phyloP scores from a whole-genome alignment of 2,329 filamentous ascomycete genomes.

The Aspergillus amoenus region DNA sequence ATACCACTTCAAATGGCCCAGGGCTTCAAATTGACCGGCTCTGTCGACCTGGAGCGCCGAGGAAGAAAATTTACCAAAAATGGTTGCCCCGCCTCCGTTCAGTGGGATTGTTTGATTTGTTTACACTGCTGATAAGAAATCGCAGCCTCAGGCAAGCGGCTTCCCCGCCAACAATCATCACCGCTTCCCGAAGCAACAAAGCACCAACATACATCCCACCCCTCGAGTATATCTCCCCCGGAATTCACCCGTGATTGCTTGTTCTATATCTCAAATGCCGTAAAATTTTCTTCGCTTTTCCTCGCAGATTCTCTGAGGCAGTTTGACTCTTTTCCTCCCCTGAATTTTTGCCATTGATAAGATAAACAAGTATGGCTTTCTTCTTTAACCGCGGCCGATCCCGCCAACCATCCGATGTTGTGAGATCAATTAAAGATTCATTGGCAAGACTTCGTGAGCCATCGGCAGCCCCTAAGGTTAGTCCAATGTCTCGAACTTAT shows the following conservation, averaged over 20 bases:
- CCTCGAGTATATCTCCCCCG: background rate
- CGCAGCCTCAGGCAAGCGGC: slow-evolving; percentile 17
- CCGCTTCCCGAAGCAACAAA: slow-evolving; percentile 15
- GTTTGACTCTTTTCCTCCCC: slow-evolving; percentile 13
- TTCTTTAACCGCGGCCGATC: slow-evolving; percentile 64
- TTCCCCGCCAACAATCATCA: slow-evolving; percentile 25
- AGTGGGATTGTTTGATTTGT: slow-evolving; percentile 19
- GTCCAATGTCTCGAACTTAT: slow-evolving; percentile 7
- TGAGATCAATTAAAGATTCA: slow-evolving; percentile 63
- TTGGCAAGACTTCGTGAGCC: slow-evolving; percentile 61
- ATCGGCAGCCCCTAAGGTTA: slow-evolving; percentile 56
- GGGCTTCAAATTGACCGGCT: background rate
- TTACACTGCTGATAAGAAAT: slow-evolving; percentile 19
- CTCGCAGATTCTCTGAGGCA: background rate
- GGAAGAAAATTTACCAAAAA: slow-evolving; percentile 12
- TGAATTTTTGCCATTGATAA: slow-evolving; percentile 10
- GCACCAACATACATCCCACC: slow-evolving; percentile 5
- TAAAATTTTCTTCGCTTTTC: background rate
- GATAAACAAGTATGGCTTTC: slow-evolving; percentile 60
- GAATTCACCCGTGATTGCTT: slow-evolving; percentile 3
- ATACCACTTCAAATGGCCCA: background rate
- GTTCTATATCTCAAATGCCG: background rate
- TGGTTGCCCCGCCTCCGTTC: slow-evolving; percentile 21
- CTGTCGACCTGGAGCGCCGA: background rate
- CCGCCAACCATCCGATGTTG: slow-evolving; percentile 62